A percentile compares a stretch with the other conserved stretches of the same genome.
These are phyloP conservation scores for Zasmidium angulare DNA, from an alignment of 2,329 filamentous ascomycete species.

Conservation along the genomic window DNA sequence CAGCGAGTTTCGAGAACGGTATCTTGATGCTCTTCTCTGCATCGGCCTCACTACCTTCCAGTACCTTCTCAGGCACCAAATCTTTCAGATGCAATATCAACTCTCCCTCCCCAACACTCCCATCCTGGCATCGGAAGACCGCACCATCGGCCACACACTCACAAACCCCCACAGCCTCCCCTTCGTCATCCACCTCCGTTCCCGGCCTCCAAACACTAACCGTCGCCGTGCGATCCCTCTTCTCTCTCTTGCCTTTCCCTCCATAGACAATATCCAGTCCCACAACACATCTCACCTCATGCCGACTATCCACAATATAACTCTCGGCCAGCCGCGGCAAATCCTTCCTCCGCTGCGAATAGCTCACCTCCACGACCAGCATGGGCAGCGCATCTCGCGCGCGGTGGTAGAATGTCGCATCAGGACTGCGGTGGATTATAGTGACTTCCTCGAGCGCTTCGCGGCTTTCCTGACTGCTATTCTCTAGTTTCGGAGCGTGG, in stretches of 20 bases:
- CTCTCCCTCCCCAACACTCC: constrained; percentile 8
- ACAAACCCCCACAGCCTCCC: constrained; percentile 22
- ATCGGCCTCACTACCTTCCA: not conserved
- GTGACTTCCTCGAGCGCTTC: not conserved
- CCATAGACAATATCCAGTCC: constrained; percentile 37
- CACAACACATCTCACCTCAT: constrained; percentile 33
- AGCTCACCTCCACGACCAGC: constrained; percentile 34
- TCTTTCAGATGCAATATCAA: constrained; percentile 17
- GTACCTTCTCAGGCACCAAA: constrained; percentile 11
- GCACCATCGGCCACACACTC: constrained; percentile 9
- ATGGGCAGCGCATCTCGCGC: not conserved
- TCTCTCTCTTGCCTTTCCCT: not conserved
- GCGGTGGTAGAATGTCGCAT: constrained; percentile 10
- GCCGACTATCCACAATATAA: constrained; percentile 33
- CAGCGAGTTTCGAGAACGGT: constrained; percentile 14
- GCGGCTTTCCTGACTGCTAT: constrained; percentile 12
- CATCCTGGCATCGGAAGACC: constrained; percentile 10
- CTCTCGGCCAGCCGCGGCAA: constrained; percentile 33
- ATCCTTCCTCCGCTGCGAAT: constrained; percentile 33
- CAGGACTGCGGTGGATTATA: constrained; percentile 10
- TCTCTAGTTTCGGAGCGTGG: constrained; percentile 6
- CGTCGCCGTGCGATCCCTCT: constrained; percentile 25
- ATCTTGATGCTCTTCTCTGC: constrained; percentile 15
- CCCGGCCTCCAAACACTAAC: constrained; percentile 35
- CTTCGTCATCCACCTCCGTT: constrained; percentile 20